Base-by-base conservation (phyloP, 75 land plant genomes). In the Ceratopteris richardii region DNA sequence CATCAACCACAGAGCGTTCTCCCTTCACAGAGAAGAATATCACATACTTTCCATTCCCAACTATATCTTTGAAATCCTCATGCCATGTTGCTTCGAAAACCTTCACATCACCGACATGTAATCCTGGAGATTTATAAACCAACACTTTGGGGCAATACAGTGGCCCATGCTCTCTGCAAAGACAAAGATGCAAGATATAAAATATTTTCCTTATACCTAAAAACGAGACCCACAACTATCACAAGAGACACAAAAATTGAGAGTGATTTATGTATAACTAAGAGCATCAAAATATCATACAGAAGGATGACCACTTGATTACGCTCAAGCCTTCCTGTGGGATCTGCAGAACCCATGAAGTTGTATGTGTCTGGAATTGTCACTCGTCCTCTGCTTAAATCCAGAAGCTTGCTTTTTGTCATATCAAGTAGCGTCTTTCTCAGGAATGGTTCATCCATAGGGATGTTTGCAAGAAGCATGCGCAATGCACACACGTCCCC, bases 341-440 rank as follows among this genome's bases (percentile, higher is more conserved):
- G 94, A 58, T 92, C 94, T 25, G 75, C 77, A 20, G 89, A 82
- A 27, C 95, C 97, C 94, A 92, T 92, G 50, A 92, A 64, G 75
- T 88, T 78, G 54, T 44, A 92, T 52, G 66, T 71, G 3, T 85
- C 89, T 3, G 29, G 48, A 27, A 85, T 19, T 23, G 77, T 77
- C 44, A 92, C 56, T 57, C 63, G 86, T 54, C 82, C 94, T 56
- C 18, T 59, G 62, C 61, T 70, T 1, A 87, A 64, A 17, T 62
- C 61, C 21, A 75, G 62, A 1, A 64, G 70, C 28, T 73, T 75
- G 21, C 55, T 63, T 0, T 62, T 66, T 58, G 73, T 44, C 10
- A 76, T n/a, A 0, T 22, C 21, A 14, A 54, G 77, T 31, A 88
- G 39, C 22, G 69, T 76, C 57, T 56, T 53, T 27, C 79, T 71